Base-by-base conservation (phyloP, 2,329 filamentous ascomycete genomes). In the Cladosporium sp. region DNA sequence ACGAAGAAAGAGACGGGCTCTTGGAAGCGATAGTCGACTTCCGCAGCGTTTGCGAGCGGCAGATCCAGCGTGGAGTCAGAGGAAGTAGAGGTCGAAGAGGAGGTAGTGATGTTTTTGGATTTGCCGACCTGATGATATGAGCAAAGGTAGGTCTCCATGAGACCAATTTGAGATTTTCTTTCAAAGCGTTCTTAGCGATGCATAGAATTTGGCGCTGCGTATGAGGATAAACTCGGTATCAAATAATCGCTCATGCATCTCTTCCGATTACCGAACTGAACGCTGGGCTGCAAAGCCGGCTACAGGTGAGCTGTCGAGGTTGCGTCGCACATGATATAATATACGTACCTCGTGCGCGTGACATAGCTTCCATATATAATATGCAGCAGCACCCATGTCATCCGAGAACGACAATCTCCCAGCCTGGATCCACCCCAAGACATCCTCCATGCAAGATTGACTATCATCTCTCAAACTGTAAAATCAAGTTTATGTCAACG, bases 1-100 rank as follows among this genome's bases (percentile, higher is more conserved):
- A 65, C 4, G 67, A 70, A 23, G 66, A 59, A 46, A 40, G 37
- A 33, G 55, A 37, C 5, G 26, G 35, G 18, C 21, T 59, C 4
- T n/a, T 52, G 33, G 35, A 56, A 11, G 61, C 50, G 10, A 44
- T 55, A n/a, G 26, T 5, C 12, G 50, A 35, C 12, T 63, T 63
- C 35, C 33, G 28, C 23, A 49, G 61, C 31, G 12, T 57, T 26
- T 40, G 55, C 31, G 5, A 21, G 2, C 33, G 33, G 11, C 55
- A 40, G 33, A 40, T 7, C 4, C 10, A 3, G 18, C 55, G 33
- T 26, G 55, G 31, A 23, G 5, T 14, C 12, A 26, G 31, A 28
- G 11, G 7, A 14, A 40, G 55, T 12, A 40, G 21, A 26, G 31
- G 21, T 2, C 55, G 21, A 3, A 33, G 18, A 33, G n/a, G 16